Evolutionary conservation across 192 early-diverging fungal genomes (phyloP).

Genomic region (Powellomyces hirtus): DNA sequence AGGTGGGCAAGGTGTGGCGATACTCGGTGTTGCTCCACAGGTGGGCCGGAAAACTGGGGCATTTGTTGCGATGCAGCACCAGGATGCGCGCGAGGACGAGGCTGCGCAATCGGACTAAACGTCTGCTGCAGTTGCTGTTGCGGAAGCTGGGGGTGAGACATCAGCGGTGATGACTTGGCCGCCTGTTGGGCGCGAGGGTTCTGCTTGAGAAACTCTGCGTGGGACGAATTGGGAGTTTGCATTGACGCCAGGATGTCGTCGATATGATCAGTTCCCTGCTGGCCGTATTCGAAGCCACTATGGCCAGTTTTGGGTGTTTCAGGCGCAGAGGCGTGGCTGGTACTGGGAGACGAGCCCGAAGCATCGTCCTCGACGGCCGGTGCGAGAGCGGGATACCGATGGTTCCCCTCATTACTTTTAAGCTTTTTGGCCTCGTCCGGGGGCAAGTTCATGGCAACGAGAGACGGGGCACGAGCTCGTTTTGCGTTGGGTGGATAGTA

Average conservation of each 20-base stretch:
- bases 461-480: constrained; percentile 12
- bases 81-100: no score
- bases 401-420: neutral
- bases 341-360: neutral
- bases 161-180: no score
- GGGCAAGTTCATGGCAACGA: constrained; percentile 14
- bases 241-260: neutral
- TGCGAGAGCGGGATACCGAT: neutral
- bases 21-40: neutral
- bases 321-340: neutral
- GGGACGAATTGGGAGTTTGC: neutral
- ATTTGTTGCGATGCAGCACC: neutral
- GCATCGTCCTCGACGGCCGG: neutral
- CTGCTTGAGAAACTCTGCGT: neutral
- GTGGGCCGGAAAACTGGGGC: neutral
- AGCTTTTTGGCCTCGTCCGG: constrained; percentile 16
- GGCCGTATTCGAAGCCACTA: neutral
- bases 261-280: neutral
- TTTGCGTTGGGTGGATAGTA: neutral
- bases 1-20: constrained; percentile 2
- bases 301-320: neutral
- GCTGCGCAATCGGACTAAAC: no score
- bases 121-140: neutral
- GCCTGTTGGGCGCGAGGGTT: neutral
- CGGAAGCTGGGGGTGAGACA: neutral